Base-by-base conservation (phyloP, 805 yeast genomes). In the Monosporozyma solicola region DNA sequence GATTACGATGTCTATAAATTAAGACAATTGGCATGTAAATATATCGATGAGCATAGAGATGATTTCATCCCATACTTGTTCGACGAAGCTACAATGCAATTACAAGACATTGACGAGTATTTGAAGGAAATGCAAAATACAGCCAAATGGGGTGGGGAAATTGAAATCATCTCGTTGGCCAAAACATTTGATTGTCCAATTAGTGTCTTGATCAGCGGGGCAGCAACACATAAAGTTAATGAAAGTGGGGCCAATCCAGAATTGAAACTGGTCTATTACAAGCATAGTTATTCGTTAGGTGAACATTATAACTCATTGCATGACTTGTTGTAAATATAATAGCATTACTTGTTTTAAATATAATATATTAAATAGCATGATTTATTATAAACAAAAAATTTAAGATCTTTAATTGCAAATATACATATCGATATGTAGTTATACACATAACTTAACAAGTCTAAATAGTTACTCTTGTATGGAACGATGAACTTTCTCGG, bases 61-160 rank as follows among this genome's bases (percentile, higher is more conserved):
- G 84, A 85, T 43, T 94, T 82, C 64, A 70, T 79, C 4, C 97
- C 97, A 15, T 92, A 85, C 61, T 69, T 92, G 58, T 84, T 89
- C 62, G 95, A 88, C 65, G 97, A 89, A 59, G 73, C 71, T 13
- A 85, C 91, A 1, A 75, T 83, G 74, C 72, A 78, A 7, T 59
- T 87, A 55, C 75, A 77, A 49, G 85, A 86, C 57, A 69, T 91
- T 31, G 83, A 79, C 41, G 80, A 79, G 24, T 94, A 94, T 66
- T 78, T 87, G 3, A 67, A 73, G 3, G 84, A 83, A 56, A 75
- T 92, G 54, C 85, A 79, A 54, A 73, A 67, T n/a, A 88, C 96
- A 0, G 83, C 95, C 0, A 80, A 87, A 74, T 92, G 99, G 99
- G 99, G 99, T 27, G 94, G 96, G 8, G 97, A 94, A 61, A 74